Percentiles rank a stretch among this genome's conserved stretches.
Evolutionary conservation across 345 rosid genomes (phyloP).

Genomic region (Eucalyptus guilfoylei): DNA sequence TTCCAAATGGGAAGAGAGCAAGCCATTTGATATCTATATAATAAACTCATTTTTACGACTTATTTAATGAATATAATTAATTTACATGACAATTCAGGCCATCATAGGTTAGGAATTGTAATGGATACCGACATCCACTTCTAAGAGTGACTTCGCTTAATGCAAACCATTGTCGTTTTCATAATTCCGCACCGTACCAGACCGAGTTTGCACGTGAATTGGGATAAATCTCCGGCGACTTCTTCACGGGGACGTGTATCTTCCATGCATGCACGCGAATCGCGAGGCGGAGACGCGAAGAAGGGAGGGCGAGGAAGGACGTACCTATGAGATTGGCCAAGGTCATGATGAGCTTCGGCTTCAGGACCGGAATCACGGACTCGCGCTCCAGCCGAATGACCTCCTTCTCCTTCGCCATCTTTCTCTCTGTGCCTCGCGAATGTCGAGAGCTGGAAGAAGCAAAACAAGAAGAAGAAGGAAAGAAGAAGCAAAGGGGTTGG

Average conservation of each 20-base stretch:
- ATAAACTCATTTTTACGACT: too few species aligned
- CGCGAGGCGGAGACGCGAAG: neutral
- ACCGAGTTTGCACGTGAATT: neutral
- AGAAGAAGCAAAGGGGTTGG: neutral
- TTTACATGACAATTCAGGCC: too few species aligned
- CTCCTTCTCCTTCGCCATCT: conserved; percentile 27
- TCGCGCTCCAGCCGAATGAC: conserved; percentile 80
- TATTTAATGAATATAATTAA: too few species aligned
- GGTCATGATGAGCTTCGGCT: conserved; percentile 86
- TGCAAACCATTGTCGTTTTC: neutral
- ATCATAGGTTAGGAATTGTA: neutral
- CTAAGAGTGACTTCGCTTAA: neutral
- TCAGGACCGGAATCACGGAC: conserved; percentile 83
- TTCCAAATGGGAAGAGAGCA: neutral
- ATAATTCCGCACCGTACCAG: neutral
- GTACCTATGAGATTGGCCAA: conserved; percentile 85
- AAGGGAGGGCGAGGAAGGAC: neutral
- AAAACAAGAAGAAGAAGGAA: neutral
- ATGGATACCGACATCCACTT: neutral
- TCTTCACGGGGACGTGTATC: neutral
- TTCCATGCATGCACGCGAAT: neutral
- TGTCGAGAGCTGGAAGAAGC: neutral
- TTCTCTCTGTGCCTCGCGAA: neutral
- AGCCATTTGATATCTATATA: too few species aligned
- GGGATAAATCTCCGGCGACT: neutral